Base-by-base conservation (phyloP, 169 alveolate species). In the Cytauxzoon felis region DNA sequence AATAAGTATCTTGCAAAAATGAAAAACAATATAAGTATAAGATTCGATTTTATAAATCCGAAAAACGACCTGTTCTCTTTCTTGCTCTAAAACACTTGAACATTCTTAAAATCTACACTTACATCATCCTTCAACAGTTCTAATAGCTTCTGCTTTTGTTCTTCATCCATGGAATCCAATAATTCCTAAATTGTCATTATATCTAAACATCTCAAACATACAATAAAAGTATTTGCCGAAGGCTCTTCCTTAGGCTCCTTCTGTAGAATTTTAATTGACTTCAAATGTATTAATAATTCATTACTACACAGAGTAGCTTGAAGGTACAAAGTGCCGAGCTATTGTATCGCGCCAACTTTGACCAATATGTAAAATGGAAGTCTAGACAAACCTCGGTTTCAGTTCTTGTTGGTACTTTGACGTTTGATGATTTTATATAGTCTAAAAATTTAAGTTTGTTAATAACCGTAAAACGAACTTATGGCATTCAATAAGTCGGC, bases 401-500 rank as follows among this genome's bases (percentile, higher is more conserved):
- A n/a, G n/a, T n/a, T n/a, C n/a, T n/a, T n/a, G n/a, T n/a, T n/a
- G n/a, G n/a, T n/a, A n/a, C n/a, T n/a, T n/a, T n/a, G n/a, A n/a
- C n/a, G n/a, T n/a, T 13, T 38, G 34, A 23, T 1, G 73, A 23
- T n/a, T 21, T 45, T 11, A 62, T 29, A 19, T 51, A 64, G 41
- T 49, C 78, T 64, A 43, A 11, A 4, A 5, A 3, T 6, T 1
- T 32, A 13, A n/a, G n/a, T n/a, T n/a, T n/a, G n/a, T n/a, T n/a
- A n/a, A n/a, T n/a, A n/a, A n/a, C n/a, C n/a, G n/a, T n/a, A 34
- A 11, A 1, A 36, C 68, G n/a, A 23, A 71, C 82, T 53, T 11
- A 76, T 62, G n/a, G 82, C 82, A 24, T 71, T 56, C 5, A 71
- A 73, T 5, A 71, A 67, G 23, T 71, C 70, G 7, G 61, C n/a